Evolutionary conservation across 148 eudicot species (phyloP), one percentile per base, ranked within the genome.

Genomic region (Fagopyrum esculentum): DNA sequence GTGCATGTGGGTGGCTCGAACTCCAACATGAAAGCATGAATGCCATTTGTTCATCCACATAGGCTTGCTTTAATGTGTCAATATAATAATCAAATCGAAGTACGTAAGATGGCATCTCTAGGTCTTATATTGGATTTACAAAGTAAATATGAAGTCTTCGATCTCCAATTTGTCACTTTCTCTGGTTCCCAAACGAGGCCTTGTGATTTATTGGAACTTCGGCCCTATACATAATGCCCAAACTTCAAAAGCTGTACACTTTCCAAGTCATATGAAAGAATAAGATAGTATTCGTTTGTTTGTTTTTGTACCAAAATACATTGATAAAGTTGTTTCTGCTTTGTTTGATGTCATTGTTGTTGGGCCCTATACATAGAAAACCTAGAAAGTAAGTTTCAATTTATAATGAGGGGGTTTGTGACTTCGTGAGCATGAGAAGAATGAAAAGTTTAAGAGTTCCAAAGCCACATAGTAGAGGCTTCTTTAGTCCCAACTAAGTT

Each of bases 81-180:
- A 8, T 29, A 7, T 61, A 61, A 35, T 16, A 26, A 26, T 61
- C 43, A 29, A 26, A 29, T 61, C 15, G 68, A 5, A 61, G 15
- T 61, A 61, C 68, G 68, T 26, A 61, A 64, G 17, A 61, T 40
- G 70, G 70, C 46, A 64, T 64, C 70, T 64, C 70, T 64, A 35
- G 70, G 70, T 22, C 6, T 64, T 64, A 64, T 64, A 64, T 64
- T 4, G 11, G 35, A 56, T n/a, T 56, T 56, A 17, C 6, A 1
- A 16, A 16, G 6, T 17, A 4, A 16, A 16, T 56, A 16, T 56
- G 17, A 57, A 57, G 9, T 22, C 19, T 19, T 57, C 10, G 26
- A 56, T 56, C 61, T 10, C 6, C 10, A 29, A 60, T 22, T 60
- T 29, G 64, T 11, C 43, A 61, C 68, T 63, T 63, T 29, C 44